These are phyloP conservation scores for Carex parvula DNA, from an alignment of 176 grass and related monocot species.

Conservation along the genomic window DNA sequence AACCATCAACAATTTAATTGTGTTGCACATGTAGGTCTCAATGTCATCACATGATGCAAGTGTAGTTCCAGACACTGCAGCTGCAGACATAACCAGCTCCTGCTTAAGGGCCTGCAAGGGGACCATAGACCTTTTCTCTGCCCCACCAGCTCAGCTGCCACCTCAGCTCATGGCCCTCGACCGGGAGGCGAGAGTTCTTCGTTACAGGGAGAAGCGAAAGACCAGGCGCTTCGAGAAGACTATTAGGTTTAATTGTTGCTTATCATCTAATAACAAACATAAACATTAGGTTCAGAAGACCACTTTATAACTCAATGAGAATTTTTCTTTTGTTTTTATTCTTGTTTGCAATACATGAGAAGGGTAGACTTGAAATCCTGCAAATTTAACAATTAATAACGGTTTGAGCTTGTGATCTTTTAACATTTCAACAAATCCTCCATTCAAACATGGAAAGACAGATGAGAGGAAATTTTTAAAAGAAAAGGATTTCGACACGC, in stretches of 20 bases:
- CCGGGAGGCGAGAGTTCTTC: conserved; percentile 34
- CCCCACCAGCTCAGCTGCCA: conserved; percentile 25
- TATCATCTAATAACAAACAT: neutral
- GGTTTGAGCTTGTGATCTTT: neutral
- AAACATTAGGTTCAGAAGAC: neutral
- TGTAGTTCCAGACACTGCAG: conserved; percentile 24
- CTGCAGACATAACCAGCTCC: conserved; percentile 26
- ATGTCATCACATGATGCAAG: conserved; percentile 38
- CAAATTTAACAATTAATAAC: neutral
- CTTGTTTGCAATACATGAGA: neutral
- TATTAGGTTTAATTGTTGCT: conserved; percentile 25
- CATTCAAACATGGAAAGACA: neutral
- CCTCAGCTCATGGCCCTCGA: conserved; percentile 32
- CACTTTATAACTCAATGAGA: neutral
- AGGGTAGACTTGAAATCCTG: neutral
- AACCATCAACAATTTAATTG: neutral
- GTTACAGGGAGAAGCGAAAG: conserved; percentile 42
- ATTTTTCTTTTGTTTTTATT: neutral
- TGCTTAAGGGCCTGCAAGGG: conserved; percentile 26
- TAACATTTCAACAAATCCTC: neutral
- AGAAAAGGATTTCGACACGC: neutral
- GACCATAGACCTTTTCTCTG: conserved; percentile 38
- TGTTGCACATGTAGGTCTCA: conserved; percentile 21
- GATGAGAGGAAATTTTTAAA: neutral
- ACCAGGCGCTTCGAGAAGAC: conserved; percentile 41